phyloP scores from a whole-genome alignment of 2,329 filamentous ascomycete genomes.

The Fusarium pseudonygamai region DNA sequence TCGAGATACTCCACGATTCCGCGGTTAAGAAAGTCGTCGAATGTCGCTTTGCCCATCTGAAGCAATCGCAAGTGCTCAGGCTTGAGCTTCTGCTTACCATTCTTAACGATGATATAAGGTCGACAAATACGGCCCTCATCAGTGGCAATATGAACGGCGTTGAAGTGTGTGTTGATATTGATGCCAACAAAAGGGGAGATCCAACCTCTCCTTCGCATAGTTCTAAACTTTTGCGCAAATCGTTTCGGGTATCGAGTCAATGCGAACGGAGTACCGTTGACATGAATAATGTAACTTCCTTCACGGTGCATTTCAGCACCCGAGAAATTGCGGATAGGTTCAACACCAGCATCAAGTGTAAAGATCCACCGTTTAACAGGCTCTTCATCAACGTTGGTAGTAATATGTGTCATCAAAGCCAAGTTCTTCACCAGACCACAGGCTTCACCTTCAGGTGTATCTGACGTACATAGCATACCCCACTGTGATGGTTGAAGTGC shows the following conservation, averaged over 20 bases:
- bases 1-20: slow-evolving; percentile 97
- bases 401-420: slow-evolving; percentile 99
- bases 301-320: slow-evolving; percentile 87
- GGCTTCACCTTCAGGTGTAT: slow-evolving; percentile 98
- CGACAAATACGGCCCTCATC: slow-evolving; percentile 97
- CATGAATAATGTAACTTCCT: slow-evolving; percentile 88
- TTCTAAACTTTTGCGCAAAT: slow-evolving; percentile 86
- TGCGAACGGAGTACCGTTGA: slow-evolving; percentile 95
- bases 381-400: slow-evolving; percentile 92
- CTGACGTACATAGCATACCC: slow-evolving; percentile 96
- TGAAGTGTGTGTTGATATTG: slow-evolving; percentile 92
- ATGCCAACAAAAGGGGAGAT: slow-evolving; percentile 98
- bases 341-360: slow-evolving; percentile 84
- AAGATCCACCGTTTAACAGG: slow-evolving; percentile 89
- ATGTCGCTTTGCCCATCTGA: slow-evolving; percentile 83
- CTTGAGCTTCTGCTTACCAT: slow-evolving; percentile 82
- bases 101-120: slow-evolving; percentile 94
- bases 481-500: slow-evolving; percentile 97
- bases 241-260: slow-evolving; percentile 85
- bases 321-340: slow-evolving; percentile 73
- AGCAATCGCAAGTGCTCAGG: slow-evolving; percentile 81
- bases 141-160: slow-evolving; percentile 92
- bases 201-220: slow-evolving; percentile 86
- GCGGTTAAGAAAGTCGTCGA: slow-evolving; percentile 91
- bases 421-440: slow-evolving; percentile 98